These are phyloP conservation scores for Prunus yedoensis DNA, from an alignment of 331 rosid genomes.

Conservation along the genomic window DNA sequence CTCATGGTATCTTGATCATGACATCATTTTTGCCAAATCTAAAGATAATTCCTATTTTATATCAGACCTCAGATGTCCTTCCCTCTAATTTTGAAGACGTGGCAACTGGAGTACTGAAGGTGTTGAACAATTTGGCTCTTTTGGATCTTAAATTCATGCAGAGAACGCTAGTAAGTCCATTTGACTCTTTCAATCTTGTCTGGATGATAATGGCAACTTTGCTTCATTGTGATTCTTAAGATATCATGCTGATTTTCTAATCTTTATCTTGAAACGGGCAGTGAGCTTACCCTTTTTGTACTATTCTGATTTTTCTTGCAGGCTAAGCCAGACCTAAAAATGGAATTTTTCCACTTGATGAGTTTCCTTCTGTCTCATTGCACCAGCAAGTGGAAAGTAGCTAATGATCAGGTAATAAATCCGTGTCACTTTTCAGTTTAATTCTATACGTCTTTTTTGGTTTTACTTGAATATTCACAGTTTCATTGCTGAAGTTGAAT, in stretches of 20 bases:
- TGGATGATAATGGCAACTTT: constrained; percentile 17
- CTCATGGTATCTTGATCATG: neutral
- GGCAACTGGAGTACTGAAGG: constrained; percentile 94
- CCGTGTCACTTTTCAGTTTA: constrained; percentile 3
- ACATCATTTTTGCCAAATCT: neutral
- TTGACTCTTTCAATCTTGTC: constrained; percentile 18
- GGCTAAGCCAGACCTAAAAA: constrained; percentile 93
- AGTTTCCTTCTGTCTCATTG: constrained; percentile 96
- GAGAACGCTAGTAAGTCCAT: constrained; percentile 74
- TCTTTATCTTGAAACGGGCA: neutral
- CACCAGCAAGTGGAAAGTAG: constrained; percentile 79
- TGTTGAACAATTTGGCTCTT: constrained; percentile 86
- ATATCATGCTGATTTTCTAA: no score
- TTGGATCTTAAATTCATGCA: constrained; percentile 90
- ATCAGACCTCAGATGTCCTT: constrained; percentile 75
- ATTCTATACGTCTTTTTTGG: neutral
- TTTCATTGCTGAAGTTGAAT: neutral
- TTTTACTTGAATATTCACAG: neutral
- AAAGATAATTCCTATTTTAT: constrained; percentile 7
- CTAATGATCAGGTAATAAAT: constrained; percentile 75
- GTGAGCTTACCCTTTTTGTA: neutral
- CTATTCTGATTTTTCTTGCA: constrained; percentile 39
- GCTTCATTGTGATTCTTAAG: neutral
- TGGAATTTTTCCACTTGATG: constrained; percentile 94
- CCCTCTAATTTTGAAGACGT: constrained; percentile 99